Evolutionary conservation across 164 flowering plant genomes (phyloP), one percentile per base, ranked within the genome.

Genomic region (Tetrastigma voinierianum): DNA sequence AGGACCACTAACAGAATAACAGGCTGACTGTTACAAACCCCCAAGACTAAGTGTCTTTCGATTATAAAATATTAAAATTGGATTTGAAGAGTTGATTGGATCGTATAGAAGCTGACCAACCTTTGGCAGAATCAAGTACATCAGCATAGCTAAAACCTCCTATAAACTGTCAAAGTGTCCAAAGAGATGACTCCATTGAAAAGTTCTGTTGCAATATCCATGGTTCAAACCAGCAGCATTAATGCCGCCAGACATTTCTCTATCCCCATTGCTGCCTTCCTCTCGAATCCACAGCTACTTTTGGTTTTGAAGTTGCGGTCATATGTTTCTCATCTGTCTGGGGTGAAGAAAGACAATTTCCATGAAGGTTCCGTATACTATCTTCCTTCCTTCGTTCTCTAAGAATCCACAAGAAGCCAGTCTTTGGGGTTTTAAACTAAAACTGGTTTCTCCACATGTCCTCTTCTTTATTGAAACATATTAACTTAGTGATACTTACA

Each of bases 171-270:
- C 85, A 3, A n/a, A n/a, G n/a, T n/a, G n/a, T 69, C 56, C 72
- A 91, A 79, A 20, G 87, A 81, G 51, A 85, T 69, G 43, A 61
- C 61, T 40, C 93, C 96, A 43, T 59, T 82, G 15, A 88, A 83
- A 59, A 88, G 89, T 72, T 88, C 90, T 0, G 91, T 85, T 12
- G 91, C 32, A 53, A 89, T 67, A 74, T 89, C 94, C 91, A 89
- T 21, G 94, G 90, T 61, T 89, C 94, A 66, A 91, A 94, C 97
- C 97, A 56, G 98, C 83, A 58, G 95, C 93, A 78, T 79, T 70
- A 94, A 85, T 45, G 98, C 98, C 2, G 95, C n/a, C 98, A 16
- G 97, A 76, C 98, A 94, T 94, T 71, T 94, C 97, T 59, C 89
- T 71, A 66, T 89, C 91, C 25, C 94, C 90, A 60, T 89, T 89